Conservation (phyloP, 768 basidiomycete species). For the Phaeotremella skinneri region DNA sequence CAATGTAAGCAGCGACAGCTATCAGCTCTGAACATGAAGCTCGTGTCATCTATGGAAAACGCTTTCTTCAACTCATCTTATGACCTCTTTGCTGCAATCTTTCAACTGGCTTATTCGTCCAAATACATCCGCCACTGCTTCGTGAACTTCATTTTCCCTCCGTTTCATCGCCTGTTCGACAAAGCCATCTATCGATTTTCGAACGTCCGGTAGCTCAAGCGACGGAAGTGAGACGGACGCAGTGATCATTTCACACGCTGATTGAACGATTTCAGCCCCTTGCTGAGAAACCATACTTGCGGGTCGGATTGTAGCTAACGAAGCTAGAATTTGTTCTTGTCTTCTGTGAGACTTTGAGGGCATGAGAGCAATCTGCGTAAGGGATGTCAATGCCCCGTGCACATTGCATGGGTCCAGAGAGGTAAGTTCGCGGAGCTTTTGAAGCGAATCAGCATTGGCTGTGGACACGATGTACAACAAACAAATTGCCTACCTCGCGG, state of each 20-base stretch:
- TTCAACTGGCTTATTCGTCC: slow-evolving; percentile 65
- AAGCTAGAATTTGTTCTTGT: slow-evolving; percentile 57
- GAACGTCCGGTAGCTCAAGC: slow-evolving; percentile 47
- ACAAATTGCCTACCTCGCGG: slow-evolving; percentile 34
- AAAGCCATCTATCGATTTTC: slow-evolving; percentile 46
- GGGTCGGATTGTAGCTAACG: slow-evolving; percentile 61
- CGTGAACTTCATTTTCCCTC: slow-evolving; percentile 64
- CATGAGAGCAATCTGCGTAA: slow-evolving; percentile 67
- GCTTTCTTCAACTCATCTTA: slow-evolving; percentile 82
- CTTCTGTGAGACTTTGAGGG: slow-evolving; percentile 51
- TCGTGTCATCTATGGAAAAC: neutral
- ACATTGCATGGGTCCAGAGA: slow-evolving; percentile 69
- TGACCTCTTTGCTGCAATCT: slow-evolving; percentile 64
- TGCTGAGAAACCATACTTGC: slow-evolving; percentile 63
- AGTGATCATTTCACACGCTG: slow-evolving; percentile 70
- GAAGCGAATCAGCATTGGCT: neutral
- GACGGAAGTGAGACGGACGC: slow-evolving; percentile 63
- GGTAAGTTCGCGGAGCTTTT: slow-evolving; percentile 54
- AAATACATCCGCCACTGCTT: slow-evolving; percentile 71
- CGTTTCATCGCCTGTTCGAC: slow-evolving; percentile 73
- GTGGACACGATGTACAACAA: neutral
- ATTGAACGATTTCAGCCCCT: slow-evolving; percentile 68
- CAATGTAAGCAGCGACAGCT: slow-evolving; percentile 10
- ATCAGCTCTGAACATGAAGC: slow-evolving; percentile 13
- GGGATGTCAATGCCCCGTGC: slow-evolving; percentile 75